phyloP scores from a whole-genome alignment of 2,329 filamentous ascomycete genomes.

The Fusarium armeniacum region DNA sequence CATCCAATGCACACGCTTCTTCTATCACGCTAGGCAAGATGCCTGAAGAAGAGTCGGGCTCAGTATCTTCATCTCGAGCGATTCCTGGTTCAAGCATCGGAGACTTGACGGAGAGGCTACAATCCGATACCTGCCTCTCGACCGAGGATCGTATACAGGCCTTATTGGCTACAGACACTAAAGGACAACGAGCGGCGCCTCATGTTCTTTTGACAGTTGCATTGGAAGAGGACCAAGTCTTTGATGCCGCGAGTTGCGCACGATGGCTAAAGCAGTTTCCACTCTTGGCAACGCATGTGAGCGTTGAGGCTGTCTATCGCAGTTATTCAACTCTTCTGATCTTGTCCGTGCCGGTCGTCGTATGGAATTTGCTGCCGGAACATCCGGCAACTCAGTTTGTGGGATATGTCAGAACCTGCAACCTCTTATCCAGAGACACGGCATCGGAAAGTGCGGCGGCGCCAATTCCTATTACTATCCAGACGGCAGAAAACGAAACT shows the following conservation, averaged over 20 bases:
- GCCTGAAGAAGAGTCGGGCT: slow-evolving; percentile 39
- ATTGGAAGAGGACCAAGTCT: slow-evolving; percentile 46
- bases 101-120: slow-evolving; percentile 45
- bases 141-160: slow-evolving; percentile 46
- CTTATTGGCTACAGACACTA: slow-evolving; percentile 39
- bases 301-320: slow-evolving; percentile 45
- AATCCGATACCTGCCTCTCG: slow-evolving; percentile 39
- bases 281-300: slow-evolving; percentile 47
- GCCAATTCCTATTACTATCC: slow-evolving; percentile 46
- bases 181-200: slow-evolving; percentile 43
- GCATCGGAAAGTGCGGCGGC: slow-evolving; percentile 25
- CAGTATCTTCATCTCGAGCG: slow-evolving; percentile 40
- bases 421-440: slow-evolving; percentile 37
- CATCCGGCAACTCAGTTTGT: slow-evolving; percentile 49
- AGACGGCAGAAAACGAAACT: slow-evolving; percentile 30
- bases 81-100: slow-evolving; percentile 39
- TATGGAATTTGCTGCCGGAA: slow-evolving; percentile 48
- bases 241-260: slow-evolving; percentile 46
- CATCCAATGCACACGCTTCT: slow-evolving; percentile 45
- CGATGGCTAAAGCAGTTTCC: slow-evolving; percentile 51
- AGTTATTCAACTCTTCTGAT: slow-evolving; percentile 48
- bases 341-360: slow-evolving; percentile 47
- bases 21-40: slow-evolving; percentile 47
- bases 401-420: slow-evolving; percentile 48
- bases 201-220: slow-evolving; percentile 48